These are phyloP conservation scores for Mucor irregularis DNA, from an alignment of 371 early-diverging fungal species.

Conservation along the genomic window DNA sequence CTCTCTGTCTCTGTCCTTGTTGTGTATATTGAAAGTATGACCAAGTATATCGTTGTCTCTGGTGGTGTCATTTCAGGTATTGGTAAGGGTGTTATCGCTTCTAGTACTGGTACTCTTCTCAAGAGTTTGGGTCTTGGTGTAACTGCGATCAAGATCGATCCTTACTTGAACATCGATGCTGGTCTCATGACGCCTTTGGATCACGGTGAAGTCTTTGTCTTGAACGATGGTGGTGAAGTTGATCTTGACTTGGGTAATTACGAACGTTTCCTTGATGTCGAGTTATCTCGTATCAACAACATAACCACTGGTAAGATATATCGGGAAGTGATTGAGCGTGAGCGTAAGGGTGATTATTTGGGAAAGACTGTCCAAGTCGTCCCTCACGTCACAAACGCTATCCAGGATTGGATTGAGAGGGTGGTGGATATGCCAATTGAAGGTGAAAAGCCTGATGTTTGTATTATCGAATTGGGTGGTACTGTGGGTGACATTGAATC, in stretches of 20 bases:
- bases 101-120: conserved; percentile 94
- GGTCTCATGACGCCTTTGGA: conserved; percentile 97
- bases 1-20: not conserved
- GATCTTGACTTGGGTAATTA: conserved; percentile 99
- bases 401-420: conserved; percentile 96
- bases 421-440: conserved; percentile 90
- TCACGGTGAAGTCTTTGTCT: conserved; percentile 99
- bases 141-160: conserved; percentile 99
- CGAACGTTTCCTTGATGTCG: conserved; percentile 96
- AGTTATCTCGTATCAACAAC: conserved; percentile 93
- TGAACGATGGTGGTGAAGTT: conserved; percentile 99
- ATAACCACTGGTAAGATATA: conserved; percentile 99
- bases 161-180: conserved; percentile 99
- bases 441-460: conserved; percentile 92
- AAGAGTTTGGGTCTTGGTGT: conserved; percentile 93
- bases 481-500: conserved; percentile 99
- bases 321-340: conserved; percentile 89
- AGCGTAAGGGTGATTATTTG: conserved; percentile 93
- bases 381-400: conserved; percentile 96
- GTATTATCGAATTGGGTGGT: conserved; percentile 99
- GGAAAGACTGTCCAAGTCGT: conserved; percentile 99
- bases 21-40: conserved; percentile 28
- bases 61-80: conserved; percentile 99
- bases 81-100: conserved; percentile 99
- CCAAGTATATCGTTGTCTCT: conserved; percentile 96